Base-by-base conservation (phyloP, 2,329 filamentous ascomycete species). In the Claviceps sp. region DNA sequence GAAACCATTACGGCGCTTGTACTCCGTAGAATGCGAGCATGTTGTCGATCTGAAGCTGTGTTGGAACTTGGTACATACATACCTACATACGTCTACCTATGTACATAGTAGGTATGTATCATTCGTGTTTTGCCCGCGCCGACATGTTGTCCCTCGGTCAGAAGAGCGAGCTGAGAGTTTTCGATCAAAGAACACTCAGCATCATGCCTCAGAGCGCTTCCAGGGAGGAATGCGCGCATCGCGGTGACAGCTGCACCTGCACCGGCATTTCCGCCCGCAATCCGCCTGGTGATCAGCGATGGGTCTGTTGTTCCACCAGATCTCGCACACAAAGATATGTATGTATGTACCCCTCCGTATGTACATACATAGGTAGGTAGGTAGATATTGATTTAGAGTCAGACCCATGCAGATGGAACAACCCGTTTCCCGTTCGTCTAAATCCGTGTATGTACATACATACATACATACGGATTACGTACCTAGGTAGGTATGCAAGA, bases 221-320 rank as follows among this genome's bases (percentile, higher is more conserved):
- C 29, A 34, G 29, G 9, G 9, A 34, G 9, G 4, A 34, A 34
- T 34, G 29, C 29, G 42, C 42, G 22, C 22, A n/a, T 17, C 5
- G 29, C 42, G 36, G 17, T 23, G 36, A 23, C 34, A 47, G 17
- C 13, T 49, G 38, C 37, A 23, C 17, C 13, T 49, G 38, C 37
- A 23, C 17, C 38, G 37, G 38, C 38, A 26, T 34, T 34, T 34
- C 29, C 29, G 29, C 29, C 29, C 29, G 16, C 23, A 38, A 29
- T 20, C 36, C 20, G 37, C 42, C 16, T 47, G 42, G n/a, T 20
- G 20, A 20, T 20, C 20, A 38, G 13, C 16, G 5, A 46, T 34
- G 9, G 38, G 20, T 36, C 29, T 23, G 45, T 13, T 42, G 52
- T 53, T 51, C 42, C 52, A 53, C 52, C 46, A 53, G 49, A 50